Evolutionary conservation across 768 basidiomycete genomes (phyloP).

Genomic region (Lactifluus volemus): DNA sequence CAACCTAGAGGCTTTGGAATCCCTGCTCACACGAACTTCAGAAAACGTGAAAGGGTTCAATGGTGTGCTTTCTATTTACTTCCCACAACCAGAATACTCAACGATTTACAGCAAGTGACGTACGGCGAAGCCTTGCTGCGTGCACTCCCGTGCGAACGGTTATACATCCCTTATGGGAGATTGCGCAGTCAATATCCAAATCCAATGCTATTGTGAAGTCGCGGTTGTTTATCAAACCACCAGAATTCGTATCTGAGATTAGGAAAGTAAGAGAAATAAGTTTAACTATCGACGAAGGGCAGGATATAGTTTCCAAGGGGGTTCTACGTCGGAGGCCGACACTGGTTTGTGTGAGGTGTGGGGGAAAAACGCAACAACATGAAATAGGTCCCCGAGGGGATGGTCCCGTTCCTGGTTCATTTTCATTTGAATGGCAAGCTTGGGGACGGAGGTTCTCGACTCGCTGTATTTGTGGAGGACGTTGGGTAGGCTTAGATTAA

Average conservation of each 20-base stretch:
- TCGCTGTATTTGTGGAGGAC: conserved; percentile 65
- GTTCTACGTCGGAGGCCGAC: conserved; percentile 31
- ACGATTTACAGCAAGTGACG: conserved; percentile 38
- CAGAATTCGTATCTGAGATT: conserved; percentile 60
- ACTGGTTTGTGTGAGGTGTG: conserved; percentile 54
- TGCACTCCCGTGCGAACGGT: conserved; percentile 48
- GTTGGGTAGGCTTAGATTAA: conserved; percentile 33
- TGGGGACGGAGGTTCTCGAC: conserved; percentile 58
- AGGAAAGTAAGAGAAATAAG: conserved; percentile 34
- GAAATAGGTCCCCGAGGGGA: conserved; percentile 23
- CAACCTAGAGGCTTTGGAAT: conserved; percentile 44
- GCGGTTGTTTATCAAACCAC: conserved; percentile 61
- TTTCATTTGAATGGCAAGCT: conserved; percentile 41
- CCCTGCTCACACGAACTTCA: conserved; percentile 34
- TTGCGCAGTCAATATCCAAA: conserved; percentile 38
- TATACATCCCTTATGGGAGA: conserved; percentile 33
- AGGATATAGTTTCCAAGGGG: conserved; percentile 61
- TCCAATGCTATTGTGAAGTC: conserved; percentile 53
- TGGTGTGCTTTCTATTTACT: conserved; percentile 19
- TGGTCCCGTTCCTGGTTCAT: conserved; percentile 16
- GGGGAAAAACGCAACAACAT: conserved; percentile 42
- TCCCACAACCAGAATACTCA: not conserved
- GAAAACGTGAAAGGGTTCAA: conserved; percentile 24
- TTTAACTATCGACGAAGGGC: conserved; percentile 29
- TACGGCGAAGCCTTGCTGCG: conserved; percentile 45